These are phyloP conservation scores for Neocucurbitaria cava DNA, from an alignment of 2,329 filamentous ascomycete species.

Conservation along the genomic window DNA sequence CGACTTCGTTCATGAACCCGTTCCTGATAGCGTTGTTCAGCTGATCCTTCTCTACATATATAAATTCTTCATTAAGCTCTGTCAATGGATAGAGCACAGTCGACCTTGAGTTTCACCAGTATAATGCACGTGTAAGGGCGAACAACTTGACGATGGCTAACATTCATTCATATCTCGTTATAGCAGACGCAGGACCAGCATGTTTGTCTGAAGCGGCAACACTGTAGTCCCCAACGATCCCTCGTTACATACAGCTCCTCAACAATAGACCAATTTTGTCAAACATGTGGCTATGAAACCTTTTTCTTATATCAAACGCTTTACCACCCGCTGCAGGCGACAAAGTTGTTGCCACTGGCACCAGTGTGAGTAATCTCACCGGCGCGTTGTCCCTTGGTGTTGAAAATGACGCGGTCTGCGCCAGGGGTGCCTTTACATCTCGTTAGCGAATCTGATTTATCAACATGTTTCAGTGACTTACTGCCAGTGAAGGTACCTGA, in stretches of 20 bases:
- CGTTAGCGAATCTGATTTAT: neutral
- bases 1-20: too few species aligned
- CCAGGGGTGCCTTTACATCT: slow-evolving; percentile 63
- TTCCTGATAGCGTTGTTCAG: too few species aligned
- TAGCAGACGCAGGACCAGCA: neutral
- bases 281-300: neutral
- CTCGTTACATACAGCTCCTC: neutral
- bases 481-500: slow-evolving; percentile 63
- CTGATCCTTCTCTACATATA: too few species aligned
- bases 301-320: neutral
- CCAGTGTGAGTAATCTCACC: slow-evolving; percentile 75
- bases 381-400: slow-evolving; percentile 61
- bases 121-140: too few species aligned
- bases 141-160: neutral
- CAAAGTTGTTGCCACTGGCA: slow-evolving; percentile 71
- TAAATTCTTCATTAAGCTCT: neutral
- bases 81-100: neutral
- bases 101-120: neutral
- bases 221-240: neutral
- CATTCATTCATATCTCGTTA: neutral
- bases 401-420: slow-evolving; percentile 71
- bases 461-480: slow-evolving; percentile 38
- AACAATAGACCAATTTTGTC: neutral
- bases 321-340: slow-evolving; percentile 60
- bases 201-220: neutral